A percentile compares a stretch with the other conserved stretches of the same genome.
These are phyloP conservation scores for Eucalyptus virginea DNA, from an alignment of 345 rosid species.

Conservation along the genomic window DNA sequence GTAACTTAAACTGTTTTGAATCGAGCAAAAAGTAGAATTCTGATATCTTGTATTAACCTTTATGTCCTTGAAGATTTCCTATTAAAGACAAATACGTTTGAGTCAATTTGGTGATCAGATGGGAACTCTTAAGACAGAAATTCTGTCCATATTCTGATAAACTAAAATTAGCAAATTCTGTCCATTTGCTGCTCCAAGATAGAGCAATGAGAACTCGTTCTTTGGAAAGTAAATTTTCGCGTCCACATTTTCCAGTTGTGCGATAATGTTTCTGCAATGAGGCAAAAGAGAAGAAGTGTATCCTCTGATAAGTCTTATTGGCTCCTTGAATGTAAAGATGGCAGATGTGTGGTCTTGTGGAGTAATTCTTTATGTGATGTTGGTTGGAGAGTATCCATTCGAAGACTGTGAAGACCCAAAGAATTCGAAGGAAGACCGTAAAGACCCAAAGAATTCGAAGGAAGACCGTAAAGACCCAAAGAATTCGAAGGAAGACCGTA, in stretches of 20 bases:
- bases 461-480: neutral
- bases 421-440: too few species aligned
- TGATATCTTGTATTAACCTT: neutral
- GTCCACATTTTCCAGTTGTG: neutral
- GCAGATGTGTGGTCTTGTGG: slow-evolving; percentile 57
- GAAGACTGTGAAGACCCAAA: neutral
- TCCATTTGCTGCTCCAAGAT: neutral
- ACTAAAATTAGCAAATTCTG: neutral
- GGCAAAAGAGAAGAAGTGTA: neutral
- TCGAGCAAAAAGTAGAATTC: neutral
- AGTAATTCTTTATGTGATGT: slow-evolving; percentile 39
- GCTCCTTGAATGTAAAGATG: slow-evolving; percentile 3
- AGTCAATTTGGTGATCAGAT: neutral
- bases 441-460: too few species aligned
- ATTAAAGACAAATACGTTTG: neutral
- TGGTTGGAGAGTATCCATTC: slow-evolving; percentile 44
- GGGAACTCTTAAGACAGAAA: neutral
- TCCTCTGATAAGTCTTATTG: neutral
- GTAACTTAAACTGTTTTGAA: neutral
- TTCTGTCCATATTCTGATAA: neutral
- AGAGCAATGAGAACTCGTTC: neutral
- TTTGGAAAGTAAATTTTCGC: neutral
- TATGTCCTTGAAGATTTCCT: neutral
- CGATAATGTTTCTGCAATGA: neutral
- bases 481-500: neutral